These are phyloP conservation scores for Monilinia fructicola DNA, from an alignment of 2,329 filamentous ascomycete genomes.

Conservation along the genomic window DNA sequence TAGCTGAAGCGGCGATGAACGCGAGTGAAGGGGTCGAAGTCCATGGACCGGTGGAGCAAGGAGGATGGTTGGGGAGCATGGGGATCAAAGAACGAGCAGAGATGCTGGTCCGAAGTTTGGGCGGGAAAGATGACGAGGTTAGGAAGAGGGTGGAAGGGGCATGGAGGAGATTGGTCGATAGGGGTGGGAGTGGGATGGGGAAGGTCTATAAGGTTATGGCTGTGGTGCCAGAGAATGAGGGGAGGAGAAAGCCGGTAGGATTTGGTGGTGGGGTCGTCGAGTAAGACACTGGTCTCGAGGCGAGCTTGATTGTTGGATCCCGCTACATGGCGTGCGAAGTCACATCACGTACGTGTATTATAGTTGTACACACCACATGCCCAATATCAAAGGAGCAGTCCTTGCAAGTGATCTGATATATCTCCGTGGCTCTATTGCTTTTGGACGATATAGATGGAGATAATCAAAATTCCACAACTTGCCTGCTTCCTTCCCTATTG, in stretches of 20 bases:
- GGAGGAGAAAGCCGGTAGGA: conserved; percentile 76
- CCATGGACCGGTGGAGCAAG: conserved; percentile 88
- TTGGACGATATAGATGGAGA: neutral
- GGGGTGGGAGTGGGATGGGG: conserved; percentile 83
- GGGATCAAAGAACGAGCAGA: conserved; percentile 78
- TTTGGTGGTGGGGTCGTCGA: conserved; percentile 65
- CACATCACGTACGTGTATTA: neutral
- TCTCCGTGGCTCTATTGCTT: neutral
- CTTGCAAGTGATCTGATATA: neutral
- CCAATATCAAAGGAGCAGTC: neutral
- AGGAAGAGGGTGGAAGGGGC: conserved; percentile 66
- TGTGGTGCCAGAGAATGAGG: conserved; percentile 78
- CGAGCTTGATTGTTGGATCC: neutral
- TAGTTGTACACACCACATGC: neutral
- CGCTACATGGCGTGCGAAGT: neutral
- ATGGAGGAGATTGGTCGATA: conserved; percentile 82
- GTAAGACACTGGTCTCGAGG: conserved; percentile 42
- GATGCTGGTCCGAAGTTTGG: conserved; percentile 56
- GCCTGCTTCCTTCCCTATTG: neutral
- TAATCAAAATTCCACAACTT: neutral
- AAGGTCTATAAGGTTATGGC: conserved; percentile 92
- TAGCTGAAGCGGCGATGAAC: conserved; percentile 77
- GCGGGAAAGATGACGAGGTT: conserved; percentile 47
- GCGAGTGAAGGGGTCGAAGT: conserved; percentile 82
- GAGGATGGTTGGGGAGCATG: conserved; percentile 73